Evolutionary conservation across 2,329 filamentous ascomycete genomes (phyloP), one percentile per base, ranked within the genome.

Genomic region (Ceratocystis ficicola): DNA sequence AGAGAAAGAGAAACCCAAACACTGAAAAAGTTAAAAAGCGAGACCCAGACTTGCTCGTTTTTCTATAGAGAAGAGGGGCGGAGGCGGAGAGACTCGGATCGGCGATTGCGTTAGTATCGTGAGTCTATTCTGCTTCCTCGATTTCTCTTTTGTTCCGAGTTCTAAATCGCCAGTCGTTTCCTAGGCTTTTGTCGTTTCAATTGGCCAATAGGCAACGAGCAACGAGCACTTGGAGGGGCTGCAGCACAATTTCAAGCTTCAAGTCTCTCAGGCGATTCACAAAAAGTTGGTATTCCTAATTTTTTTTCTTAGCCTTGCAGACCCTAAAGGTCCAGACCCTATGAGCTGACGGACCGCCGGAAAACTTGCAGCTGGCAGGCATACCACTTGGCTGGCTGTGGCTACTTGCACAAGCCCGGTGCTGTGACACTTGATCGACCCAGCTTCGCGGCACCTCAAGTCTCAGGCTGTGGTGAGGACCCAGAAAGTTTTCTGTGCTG

Each of bases 251-350:
- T 50, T 66, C 44, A 63, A 66, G 41, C 46, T 30, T n/a, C 28
- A 55, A 41, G 62, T 63, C 65, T 44, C 30, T 48, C 32, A 62
- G 44, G 7, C 15, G 36, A 57, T 66, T 32, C 25, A 44, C 57
- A 36, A 22, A 30, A 36, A 59, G 55, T 17, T 36, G 30, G 55
- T 17, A 8, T 22, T 36, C 28, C 30, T 59, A 41, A 30, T 30
- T 44, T 63, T 32, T 32, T 44, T 28, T 30, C 44, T 10, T 4
- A 52, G 48, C 48, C 48, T 52, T 52, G 48, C 25, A 52, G 48
- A 52, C 17, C 52, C 12, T 41, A 15, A 15, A 41, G 36, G 4
- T 15, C 1, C 12, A 41, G 4, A 41, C 12, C 36, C 36, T 41
- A 41, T 15, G 10, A 15, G 36, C 36, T 41, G 36, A 4, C 36